A percentile compares a stretch with the other conserved stretches of the same genome.
These are phyloP conservation scores for Miamiensis avidus DNA, from an alignment of 169 alveolate species.

Conservation along the genomic window DNA sequence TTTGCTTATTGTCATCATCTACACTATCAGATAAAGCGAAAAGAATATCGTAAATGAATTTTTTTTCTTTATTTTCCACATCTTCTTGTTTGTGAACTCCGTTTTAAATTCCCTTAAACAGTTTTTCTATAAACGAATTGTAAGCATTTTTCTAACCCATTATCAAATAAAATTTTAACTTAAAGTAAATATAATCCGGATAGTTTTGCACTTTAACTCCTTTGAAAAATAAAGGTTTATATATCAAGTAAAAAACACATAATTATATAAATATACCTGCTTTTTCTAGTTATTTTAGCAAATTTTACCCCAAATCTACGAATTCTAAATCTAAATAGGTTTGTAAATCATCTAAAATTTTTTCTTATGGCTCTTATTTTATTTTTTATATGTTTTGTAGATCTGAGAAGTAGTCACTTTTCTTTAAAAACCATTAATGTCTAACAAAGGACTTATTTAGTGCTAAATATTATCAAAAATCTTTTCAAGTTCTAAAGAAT, in stretches of 20 bases:
- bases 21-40: not conserved
- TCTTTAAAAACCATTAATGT: not conserved
- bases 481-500: not conserved
- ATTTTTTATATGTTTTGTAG: not conserved
- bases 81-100: not conserved
- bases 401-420: not conserved
- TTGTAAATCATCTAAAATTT: not conserved
- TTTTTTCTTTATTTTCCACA: too few relatives aligned
- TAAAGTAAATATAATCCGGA: too few relatives aligned
- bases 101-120: too few relatives aligned
- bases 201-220: not conserved
- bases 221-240: too few relatives aligned
- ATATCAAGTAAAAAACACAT: not conserved
- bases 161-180: not conserved
- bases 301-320: not conserved
- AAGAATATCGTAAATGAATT: not conserved
- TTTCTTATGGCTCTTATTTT: not conserved
- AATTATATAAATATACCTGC: not conserved
- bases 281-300: not conserved
- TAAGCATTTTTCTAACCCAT: not conserved
- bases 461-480: too few relatives aligned
- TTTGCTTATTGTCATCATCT: not conserved
- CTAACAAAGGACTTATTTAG: not conserved
- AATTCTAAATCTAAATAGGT: not conserved
- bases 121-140: too few relatives aligned